A percentile compares a stretch with the other conserved stretches of the same genome.
Evolutionary conservation across 1,284 basidiomycete species (phyloP).

Genomic region (Irpex sp.): DNA sequence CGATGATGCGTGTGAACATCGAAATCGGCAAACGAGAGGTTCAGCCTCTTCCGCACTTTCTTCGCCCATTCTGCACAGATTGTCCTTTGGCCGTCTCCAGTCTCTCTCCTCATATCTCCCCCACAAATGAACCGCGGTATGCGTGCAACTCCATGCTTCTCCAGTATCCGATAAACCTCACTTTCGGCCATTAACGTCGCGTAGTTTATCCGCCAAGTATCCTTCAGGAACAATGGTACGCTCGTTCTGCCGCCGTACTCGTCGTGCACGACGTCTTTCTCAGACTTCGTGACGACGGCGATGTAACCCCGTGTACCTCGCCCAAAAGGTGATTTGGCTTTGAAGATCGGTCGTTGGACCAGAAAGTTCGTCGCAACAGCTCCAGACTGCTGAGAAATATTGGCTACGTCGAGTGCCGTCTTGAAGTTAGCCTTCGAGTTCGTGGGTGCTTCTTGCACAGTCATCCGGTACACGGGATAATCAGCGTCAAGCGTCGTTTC

Average conservation of each 20-base stretch:
- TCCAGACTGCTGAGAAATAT: neutral
- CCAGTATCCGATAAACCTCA: neutral
- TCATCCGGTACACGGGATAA: neutral
- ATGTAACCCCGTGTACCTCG: slow-evolving; percentile 4
- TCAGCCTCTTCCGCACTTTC: neutral
- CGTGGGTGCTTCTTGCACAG: neutral
- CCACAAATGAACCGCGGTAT: neutral
- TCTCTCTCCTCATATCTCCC: neutral
- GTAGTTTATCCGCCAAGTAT: slow-evolving; percentile 1
- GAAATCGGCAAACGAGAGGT: neutral
- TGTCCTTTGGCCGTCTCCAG: neutral
- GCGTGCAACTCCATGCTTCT: neutral
- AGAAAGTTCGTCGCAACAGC: neutral
- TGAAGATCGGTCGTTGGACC: neutral
- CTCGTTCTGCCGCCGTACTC: neutral
- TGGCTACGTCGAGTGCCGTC: too few relatives aligned
- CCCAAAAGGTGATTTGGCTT: neutral
- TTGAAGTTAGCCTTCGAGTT: too few relatives aligned
- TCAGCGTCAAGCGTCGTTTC: neutral
- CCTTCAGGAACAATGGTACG: neutral
- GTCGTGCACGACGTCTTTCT: neutral
- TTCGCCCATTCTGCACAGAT: neutral
- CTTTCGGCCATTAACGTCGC: neutral
- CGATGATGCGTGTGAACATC: neutral
- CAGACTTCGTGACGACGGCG: neutral